Percentiles rank a stretch among this genome's conserved stretches.
phyloP scores from a whole-genome alignment of 495 filamentous ascomycete species.

The Neurospora sp. region DNA sequence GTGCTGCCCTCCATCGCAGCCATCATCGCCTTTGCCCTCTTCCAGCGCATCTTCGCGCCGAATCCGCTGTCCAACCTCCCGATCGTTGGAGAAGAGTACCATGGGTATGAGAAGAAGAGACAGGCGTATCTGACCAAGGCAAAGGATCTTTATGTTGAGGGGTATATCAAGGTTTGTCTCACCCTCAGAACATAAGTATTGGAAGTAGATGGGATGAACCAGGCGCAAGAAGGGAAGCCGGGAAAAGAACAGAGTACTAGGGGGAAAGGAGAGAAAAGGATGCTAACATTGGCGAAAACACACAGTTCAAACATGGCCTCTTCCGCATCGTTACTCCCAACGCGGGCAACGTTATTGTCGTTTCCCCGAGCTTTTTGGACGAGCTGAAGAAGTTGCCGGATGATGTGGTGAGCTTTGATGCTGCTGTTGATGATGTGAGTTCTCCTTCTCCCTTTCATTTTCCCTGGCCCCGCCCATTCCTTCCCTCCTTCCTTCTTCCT shows the following conservation, averaged over 20 bases:
- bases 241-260: background rate
- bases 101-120: slow-evolving; percentile 21
- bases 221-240: background rate
- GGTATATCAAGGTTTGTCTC: slow-evolving; percentile 21
- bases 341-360: slow-evolving; percentile 18
- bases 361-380: slow-evolving; percentile 22
- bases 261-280: background rate
- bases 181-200: background rate
- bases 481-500: background rate
- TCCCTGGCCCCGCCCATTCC: background rate
- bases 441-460: background rate
- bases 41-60: slow-evolving; percentile 11
- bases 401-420: slow-evolving; percentile 24
- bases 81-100: slow-evolving; percentile 19
- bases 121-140: slow-evolving; percentile 19
- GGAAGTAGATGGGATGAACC: background rate
- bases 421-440: slow-evolving; percentile 19
- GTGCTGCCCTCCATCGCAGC: slow-evolving; percentile 15
- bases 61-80: slow-evolving; percentile 14
- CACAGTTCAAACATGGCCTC: slow-evolving; percentile 25
- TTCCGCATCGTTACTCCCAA: slow-evolving; percentile 21
- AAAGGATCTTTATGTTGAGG: slow-evolving; percentile 19
- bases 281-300: background rate
- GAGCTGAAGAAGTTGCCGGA: slow-evolving; percentile 30
- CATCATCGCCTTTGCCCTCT: slow-evolving; percentile 12